A percentile compares a stretch with the other conserved stretches of the same genome.
Evolutionary conservation across 1,284 basidiomycete genomes (phyloP).

Genomic region (Microbotryum scabiosae): DNA sequence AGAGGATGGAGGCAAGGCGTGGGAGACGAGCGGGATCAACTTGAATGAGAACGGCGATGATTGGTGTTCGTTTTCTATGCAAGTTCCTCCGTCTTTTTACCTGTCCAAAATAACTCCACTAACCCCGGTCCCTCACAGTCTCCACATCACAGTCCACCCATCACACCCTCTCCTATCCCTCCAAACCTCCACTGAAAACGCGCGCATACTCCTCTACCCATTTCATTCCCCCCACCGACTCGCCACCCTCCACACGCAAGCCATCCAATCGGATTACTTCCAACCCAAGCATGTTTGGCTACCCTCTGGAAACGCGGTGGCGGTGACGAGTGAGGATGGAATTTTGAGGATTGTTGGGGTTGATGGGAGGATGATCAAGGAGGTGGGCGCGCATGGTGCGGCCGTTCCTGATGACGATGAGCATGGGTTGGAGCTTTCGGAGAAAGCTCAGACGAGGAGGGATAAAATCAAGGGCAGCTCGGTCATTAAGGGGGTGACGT

Average conservation of each 20-base stretch:
- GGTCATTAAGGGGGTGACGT: constrained; percentile 24
- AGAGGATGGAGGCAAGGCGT: background rate
- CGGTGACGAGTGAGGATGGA: constrained; percentile 35
- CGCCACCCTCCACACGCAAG: constrained; percentile 31
- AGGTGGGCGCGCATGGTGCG: constrained; percentile 28
- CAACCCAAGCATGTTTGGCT: constrained; percentile 32
- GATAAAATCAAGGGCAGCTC: constrained; percentile 30
- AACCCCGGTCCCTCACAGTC: no score
- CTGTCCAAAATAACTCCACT: no score
- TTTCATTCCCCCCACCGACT: constrained; percentile 28
- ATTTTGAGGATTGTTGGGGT: constrained; percentile 31
- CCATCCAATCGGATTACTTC: constrained; percentile 30
- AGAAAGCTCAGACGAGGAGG: constrained; percentile 22
- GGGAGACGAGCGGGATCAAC: constrained; percentile 17
- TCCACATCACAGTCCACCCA: constrained; percentile 32
- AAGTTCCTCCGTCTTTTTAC: background rate
- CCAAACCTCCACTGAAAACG: constrained; percentile 31
- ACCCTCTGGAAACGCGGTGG: constrained; percentile 18
- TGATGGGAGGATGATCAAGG: constrained; percentile 12
- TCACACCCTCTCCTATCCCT: constrained; percentile 27
- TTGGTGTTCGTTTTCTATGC: constrained; percentile 33
- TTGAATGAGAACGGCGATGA: constrained; percentile 33
- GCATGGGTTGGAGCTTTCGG: constrained; percentile 5
- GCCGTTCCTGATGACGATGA: constrained; percentile 23
- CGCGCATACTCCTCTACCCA: constrained; percentile 32